phyloP scores from a whole-genome alignment of 768 basidiomycete genomes.

The Leccinum sublutescens region DNA sequence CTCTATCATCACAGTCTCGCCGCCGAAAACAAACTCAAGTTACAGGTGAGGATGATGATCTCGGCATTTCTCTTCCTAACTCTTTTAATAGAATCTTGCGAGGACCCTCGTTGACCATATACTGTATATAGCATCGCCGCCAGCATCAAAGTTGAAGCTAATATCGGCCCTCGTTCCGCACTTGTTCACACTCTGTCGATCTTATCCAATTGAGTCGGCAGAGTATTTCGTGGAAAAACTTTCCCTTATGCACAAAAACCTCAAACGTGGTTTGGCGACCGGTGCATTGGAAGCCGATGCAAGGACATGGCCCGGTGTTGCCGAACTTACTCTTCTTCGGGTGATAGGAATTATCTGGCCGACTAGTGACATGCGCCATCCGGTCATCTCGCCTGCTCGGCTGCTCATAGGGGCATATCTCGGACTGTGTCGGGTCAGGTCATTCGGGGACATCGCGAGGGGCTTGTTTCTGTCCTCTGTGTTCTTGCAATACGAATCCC shows the following conservation, averaged over 20 bases:
- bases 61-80: background rate
- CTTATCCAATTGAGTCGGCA: conserved; percentile 81
- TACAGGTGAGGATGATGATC: conserved; percentile 60
- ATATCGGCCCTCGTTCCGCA: conserved; percentile 74
- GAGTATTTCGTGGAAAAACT: conserved; percentile 81
- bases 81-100: conserved; percentile 55
- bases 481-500: conserved; percentile 76
- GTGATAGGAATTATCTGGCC: conserved; percentile 85
- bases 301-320: conserved; percentile 84
- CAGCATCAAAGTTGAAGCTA: conserved; percentile 56
- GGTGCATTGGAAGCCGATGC: conserved; percentile 59
- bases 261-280: conserved; percentile 74
- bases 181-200: conserved; percentile 69
- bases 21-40: conserved; percentile 86
- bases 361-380: conserved; percentile 91
- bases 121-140: conserved; percentile 67
- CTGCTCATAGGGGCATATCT: conserved; percentile 92
- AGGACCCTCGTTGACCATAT: conserved; percentile 86
- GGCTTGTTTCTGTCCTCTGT: conserved; percentile 90
- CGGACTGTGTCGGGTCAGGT: conserved; percentile 76
- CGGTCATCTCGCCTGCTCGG: conserved; percentile 82
- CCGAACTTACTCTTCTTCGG: conserved; percentile 81
- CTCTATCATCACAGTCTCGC: conserved; percentile 92
- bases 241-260: conserved; percentile 89
- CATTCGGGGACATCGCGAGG: conserved; percentile 69